A percentile compares a stretch with the other conserved stretches of the same genome.
Conservation (phyloP, 495 filamentous ascomycete genomes). For the Aspergillus egyptiacus region DNA sequence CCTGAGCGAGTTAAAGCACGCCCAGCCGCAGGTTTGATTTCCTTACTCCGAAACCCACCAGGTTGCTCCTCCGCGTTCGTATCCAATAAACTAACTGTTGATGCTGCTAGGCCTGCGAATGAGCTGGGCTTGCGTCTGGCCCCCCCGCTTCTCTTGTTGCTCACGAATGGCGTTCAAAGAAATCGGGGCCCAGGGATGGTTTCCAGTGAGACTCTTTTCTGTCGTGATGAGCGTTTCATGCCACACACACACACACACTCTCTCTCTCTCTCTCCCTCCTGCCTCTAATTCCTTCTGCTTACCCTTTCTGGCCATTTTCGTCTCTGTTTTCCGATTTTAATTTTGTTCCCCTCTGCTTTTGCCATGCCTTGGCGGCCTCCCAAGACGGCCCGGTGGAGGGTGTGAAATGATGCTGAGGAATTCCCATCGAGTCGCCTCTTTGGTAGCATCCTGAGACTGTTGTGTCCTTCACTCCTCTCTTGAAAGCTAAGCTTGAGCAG, state of each 20-base stretch:
- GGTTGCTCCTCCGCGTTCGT: slow-evolving; percentile 17
- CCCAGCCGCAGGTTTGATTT: slow-evolving; percentile 19
- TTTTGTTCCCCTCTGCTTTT: slow-evolving; percentile 15
- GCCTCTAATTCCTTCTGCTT: slow-evolving; percentile 2
- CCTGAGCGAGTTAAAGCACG: slow-evolving; percentile 20
- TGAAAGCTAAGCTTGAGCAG: slow-evolving; percentile 26
- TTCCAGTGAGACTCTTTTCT: slow-evolving; percentile 13
- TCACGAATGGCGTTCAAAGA: slow-evolving; percentile 19
- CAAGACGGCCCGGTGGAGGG: slow-evolving; percentile 18
- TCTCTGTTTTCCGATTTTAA: background rate
- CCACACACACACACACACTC: too few species aligned
- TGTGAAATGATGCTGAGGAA: slow-evolving; percentile 8
- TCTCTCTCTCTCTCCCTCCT: too few species aligned
- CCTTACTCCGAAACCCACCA: slow-evolving; percentile 21
- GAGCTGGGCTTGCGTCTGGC: slow-evolving; percentile 22
- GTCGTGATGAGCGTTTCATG: slow-evolving; percentile 18
- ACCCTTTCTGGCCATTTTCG: slow-evolving; percentile 3
- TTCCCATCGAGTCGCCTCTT: slow-evolving; percentile 1
- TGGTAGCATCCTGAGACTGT: background rate
- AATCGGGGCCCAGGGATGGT: slow-evolving; percentile 10
- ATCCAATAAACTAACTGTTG: slow-evolving; percentile 23
- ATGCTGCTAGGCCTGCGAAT: slow-evolving; percentile 20
- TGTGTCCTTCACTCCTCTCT: slow-evolving; percentile 7
- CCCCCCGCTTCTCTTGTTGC: slow-evolving; percentile 21
- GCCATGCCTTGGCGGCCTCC: slow-evolving; percentile 23